Evolutionary conservation across 768 basidiomycete species (phyloP), one percentile per base, ranked within the genome.

Genomic region (Suillus tomentosus): DNA sequence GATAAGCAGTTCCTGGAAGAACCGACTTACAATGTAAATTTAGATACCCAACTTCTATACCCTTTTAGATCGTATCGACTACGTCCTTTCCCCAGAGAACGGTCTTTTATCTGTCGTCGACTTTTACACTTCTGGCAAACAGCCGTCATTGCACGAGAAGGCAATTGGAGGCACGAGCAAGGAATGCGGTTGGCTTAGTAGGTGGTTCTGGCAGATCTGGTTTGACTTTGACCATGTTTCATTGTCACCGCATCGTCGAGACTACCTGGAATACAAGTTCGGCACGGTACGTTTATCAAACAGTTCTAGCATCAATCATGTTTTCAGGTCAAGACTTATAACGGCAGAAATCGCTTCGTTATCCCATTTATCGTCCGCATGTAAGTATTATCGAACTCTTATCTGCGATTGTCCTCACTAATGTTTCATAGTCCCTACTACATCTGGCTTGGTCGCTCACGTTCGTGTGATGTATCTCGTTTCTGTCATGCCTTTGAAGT

Each of bases 181-280:
- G 51, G 79, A 84, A 73, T 81, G 86, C 74, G 78, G 84, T 0
- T 91, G 87, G 87, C 77, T 87, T 56, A 81, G 82, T n/a, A 80
- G 89, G 4, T 86, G 87, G 85, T 92, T 92, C 78, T 91, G 90
- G 90, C 86, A 88, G 67, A 87, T 87, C 50, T 91, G 87, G 87
- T 85, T 84, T 67, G 82, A 84, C 65, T 84, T 84, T 65, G 84
- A 84, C 66, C 80, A 82, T 68, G 81, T 87, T 42, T 84, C 80
- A 17, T 73, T 85, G 10, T 81, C 82, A 27, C 84, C 86, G 9
- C 83, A 85, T 34, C 77, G 89, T 40, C 81, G 89, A 22, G 85
- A 88, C 60, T 92, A 92, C 73, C 81, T 92, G 40, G 91, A 93
- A 73, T 90, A 91, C 74, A 85, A 85, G 63, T 91, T 91, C 75